Percentiles rank a stretch among this genome's conserved stretches.
Conservation (phyloP, 768 basidiomycete species). For the Suillus americanus region DNA sequence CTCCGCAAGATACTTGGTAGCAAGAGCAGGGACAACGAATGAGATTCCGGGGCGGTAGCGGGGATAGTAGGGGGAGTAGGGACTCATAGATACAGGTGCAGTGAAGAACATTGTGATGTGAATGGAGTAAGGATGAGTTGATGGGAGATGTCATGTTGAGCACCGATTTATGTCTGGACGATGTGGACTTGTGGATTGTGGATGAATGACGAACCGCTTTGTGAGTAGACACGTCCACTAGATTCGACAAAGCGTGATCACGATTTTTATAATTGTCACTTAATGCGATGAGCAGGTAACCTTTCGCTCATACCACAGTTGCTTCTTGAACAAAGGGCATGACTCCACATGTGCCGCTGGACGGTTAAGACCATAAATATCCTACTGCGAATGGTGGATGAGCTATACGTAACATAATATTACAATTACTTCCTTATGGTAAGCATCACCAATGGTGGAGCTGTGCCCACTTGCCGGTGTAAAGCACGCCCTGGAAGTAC, state of each 20-base stretch:
- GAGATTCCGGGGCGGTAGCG: not conserved
- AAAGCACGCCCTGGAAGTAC: not conserved
- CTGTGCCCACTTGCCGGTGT: not conserved
- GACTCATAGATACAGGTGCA: not conserved
- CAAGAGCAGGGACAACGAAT: not conserved
- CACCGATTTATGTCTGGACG: not conserved
- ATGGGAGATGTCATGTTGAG: not conserved
- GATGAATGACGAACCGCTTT: not conserved
- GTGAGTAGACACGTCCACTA: not conserved
- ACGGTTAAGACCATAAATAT: not conserved
- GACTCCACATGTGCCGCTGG: not conserved
- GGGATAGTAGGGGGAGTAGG: not conserved
- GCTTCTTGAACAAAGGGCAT: not conserved
- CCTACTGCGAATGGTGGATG: not conserved
- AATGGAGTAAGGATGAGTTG: not conserved
- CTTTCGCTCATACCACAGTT: not conserved
- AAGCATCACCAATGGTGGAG: not conserved
- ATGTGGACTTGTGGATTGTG: not conserved
- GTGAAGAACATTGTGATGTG: not conserved
- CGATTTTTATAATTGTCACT: not conserved
- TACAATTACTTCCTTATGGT: not conserved
- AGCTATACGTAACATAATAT: not conserved
- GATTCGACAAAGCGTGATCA: not conserved
- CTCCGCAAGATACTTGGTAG: conserved; percentile 28
- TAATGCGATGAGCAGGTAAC: not conserved